phyloP scores from a whole-genome alignment of 2,329 filamentous ascomycete genomes.

The Emericellopsis atlantica region DNA sequence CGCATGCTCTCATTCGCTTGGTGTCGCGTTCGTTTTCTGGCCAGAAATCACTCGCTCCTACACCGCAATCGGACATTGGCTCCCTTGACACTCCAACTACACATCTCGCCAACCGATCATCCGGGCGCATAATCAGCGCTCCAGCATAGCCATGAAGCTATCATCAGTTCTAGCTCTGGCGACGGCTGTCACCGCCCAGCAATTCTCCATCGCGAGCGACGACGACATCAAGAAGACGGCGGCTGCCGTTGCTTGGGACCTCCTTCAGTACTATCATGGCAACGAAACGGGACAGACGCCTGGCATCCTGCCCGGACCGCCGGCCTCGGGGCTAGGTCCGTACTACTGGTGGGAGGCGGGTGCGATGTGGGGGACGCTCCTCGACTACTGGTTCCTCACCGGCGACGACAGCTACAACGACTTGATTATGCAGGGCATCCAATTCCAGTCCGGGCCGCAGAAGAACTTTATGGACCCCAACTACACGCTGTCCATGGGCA shows the following conservation, averaged over 20 bases:
- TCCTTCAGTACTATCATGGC: conserved; percentile 32
- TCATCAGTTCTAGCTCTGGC: not conserved
- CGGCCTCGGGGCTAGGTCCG: conserved; percentile 25
- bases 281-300: conserved; percentile 28
- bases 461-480: conserved; percentile 44
- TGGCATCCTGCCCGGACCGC: conserved; percentile 35
- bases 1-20: too few species aligned
- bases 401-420: conserved; percentile 46
- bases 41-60: too few species aligned
- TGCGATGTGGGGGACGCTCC: conserved; percentile 47
- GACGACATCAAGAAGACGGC: conserved; percentile 25
- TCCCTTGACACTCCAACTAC: too few species aligned
- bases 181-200: not conserved
- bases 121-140: too few species aligned
- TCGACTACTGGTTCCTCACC: conserved; percentile 54
- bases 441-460: conserved; percentile 38
- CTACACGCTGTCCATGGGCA: conserved; percentile 38
- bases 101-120: too few species aligned
- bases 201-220: conserved; percentile 12
- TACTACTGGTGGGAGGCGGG: conserved; percentile 60
- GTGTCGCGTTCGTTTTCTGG: too few species aligned
- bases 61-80: too few species aligned
- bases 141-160: not conserved
- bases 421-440: conserved; percentile 34
- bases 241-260: conserved; percentile 25